Conservation (phyloP, 306 rosid species). For the Urtica urens region DNA sequence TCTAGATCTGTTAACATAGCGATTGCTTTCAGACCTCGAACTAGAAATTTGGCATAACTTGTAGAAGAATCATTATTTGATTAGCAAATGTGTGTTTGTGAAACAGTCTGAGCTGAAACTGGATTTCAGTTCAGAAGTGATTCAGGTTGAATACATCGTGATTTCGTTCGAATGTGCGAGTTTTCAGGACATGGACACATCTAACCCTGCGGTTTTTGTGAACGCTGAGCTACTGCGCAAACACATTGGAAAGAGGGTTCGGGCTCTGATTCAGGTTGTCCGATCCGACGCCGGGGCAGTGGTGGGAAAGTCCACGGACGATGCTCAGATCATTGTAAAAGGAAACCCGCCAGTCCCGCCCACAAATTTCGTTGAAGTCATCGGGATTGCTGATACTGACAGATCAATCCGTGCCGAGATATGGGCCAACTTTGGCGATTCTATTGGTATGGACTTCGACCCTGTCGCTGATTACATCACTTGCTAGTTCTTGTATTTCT, state of each 20-base stretch:
- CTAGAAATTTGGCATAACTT: no score
- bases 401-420: conserved; percentile 57
- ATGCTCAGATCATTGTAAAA: conserved; percentile 45
- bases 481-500: no score
- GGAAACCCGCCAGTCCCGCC: conserved; percentile 42
- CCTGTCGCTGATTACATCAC: no score
- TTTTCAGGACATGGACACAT: conserved; percentile 64
- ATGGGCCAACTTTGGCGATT: conserved; percentile 80
- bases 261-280: conserved; percentile 63
- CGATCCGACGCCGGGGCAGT: conserved; percentile 39
- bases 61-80: no score
- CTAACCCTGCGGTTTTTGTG: conserved; percentile 70
- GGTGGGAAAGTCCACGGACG: conserved; percentile 73
- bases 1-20: no score
- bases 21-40: no score
- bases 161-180: no score
- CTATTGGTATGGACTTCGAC: conserved; percentile 38
- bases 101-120: no score
- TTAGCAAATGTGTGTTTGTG: no score
- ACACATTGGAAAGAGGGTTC: conserved; percentile 58
- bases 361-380: conserved; percentile 66
- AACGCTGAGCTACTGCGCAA: conserved; percentile 52
- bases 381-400: conserved; percentile 70
- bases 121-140: no score
- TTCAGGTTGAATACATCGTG: no score